phyloP scores from a whole-genome alignment of 2,329 filamentous ascomycete genomes.

The Colletotrichum chlorophyti region DNA sequence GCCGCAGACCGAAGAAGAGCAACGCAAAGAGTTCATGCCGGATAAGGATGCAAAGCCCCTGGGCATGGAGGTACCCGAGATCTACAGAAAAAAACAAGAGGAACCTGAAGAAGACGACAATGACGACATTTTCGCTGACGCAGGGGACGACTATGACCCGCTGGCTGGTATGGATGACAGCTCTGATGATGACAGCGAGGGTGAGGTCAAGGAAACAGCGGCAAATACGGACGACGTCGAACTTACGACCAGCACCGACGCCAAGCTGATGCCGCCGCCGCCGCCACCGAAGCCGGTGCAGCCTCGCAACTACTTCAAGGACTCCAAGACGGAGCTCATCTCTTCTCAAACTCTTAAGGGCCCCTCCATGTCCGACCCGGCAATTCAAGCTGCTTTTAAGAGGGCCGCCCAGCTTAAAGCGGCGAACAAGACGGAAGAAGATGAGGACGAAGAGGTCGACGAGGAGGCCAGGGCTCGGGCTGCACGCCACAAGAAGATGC shows the following conservation, averaged over 20 bases:
- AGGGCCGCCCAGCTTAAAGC: constrained; percentile 75
- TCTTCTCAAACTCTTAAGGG: constrained; percentile 58
- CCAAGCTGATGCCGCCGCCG: constrained; percentile 53
- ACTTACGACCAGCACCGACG: constrained; percentile 28
- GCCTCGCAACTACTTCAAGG: constrained; percentile 69
- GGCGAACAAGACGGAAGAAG: constrained; percentile 38
- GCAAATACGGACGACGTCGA: constrained; percentile 32
- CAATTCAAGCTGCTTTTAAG: constrained; percentile 83
- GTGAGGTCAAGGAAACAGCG: constrained; percentile 42
- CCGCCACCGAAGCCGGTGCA: constrained; percentile 48
- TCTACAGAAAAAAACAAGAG: constrained; percentile 55
- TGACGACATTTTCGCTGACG: constrained; percentile 70
- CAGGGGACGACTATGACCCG: constrained; percentile 72
- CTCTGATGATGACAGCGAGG: constrained; percentile 50
- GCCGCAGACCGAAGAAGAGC: constrained; percentile 42
- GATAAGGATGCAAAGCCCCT: constrained; percentile 63
- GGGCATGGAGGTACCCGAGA: constrained; percentile 71
- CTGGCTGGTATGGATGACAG: constrained; percentile 61
- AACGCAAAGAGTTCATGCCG: constrained; percentile 53
- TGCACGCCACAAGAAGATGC: constrained; percentile 75
- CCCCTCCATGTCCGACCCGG: constrained; percentile 73
- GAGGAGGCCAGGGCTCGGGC: constrained; percentile 62
- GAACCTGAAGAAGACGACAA: constrained; percentile 60
- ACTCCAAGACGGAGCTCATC: constrained; percentile 60
- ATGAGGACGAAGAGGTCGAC: constrained; percentile 47